A percentile compares a stretch with the other conserved stretches of the same genome.
phyloP scores from a whole-genome alignment of 441 rosid species.

The Pelargonium citronellum region DNA sequence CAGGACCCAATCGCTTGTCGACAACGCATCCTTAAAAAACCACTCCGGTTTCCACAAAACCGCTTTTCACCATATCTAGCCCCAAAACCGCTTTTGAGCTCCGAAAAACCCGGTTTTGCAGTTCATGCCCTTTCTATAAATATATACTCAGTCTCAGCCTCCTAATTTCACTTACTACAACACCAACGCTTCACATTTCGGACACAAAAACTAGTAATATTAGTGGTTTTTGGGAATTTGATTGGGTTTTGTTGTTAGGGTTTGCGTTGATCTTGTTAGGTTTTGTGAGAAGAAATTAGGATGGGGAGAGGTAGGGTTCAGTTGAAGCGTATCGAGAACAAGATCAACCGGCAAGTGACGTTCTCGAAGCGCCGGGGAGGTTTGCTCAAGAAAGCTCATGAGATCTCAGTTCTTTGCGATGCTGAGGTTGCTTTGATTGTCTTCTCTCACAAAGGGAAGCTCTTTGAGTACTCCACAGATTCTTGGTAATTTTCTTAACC shows the following conservation, averaged over 20 bases:
- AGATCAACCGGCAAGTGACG: slow-evolving; percentile 7
- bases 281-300: not conserved
- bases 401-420: slow-evolving; percentile 1
- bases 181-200: not conserved
- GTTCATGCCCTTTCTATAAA: slow-evolving; percentile 1
- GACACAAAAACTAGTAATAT: not conserved
- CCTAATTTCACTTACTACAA: not conserved
- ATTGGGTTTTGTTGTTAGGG: not conserved
- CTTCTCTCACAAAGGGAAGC: slow-evolving; percentile 8
- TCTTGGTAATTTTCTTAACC: slow-evolving; percentile 1
- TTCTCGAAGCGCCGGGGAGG: slow-evolving; percentile 4
- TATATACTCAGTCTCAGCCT: not conserved
- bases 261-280: not conserved
- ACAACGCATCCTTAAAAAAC: not conserved
- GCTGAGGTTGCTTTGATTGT: slow-evolving; percentile 6
- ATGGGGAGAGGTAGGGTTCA: slow-evolving; percentile 10
- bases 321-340: slow-evolving; percentile 5
- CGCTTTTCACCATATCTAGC: not conserved
- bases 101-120: not conserved
- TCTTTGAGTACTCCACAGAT: slow-evolving; percentile 10
- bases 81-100: not conserved
- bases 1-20: not conserved
- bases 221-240: not conserved
- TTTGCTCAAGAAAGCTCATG: slow-evolving; percentile 7
- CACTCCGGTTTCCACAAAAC: not conserved